Percentiles rank a stretch among this genome's conserved stretches.
Conservation (phyloP, 495 filamentous ascomycete species). For the Penicillium paxilli region DNA sequence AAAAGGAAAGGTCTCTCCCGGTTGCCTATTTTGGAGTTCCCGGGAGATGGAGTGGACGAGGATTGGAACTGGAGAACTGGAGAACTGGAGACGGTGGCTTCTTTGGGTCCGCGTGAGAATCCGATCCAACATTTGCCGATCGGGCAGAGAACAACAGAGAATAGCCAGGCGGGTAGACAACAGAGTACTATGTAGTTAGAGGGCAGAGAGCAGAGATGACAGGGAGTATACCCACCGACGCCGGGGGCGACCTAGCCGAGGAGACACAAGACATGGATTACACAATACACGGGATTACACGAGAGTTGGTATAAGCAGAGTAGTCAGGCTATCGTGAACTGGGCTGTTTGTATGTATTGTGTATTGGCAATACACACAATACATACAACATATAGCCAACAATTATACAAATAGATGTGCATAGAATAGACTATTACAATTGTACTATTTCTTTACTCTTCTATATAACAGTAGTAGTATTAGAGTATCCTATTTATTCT, state of each 20-base stretch:
- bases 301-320: neutral
- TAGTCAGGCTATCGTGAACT: neutral
- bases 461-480: too few species aligned
- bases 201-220: too few species aligned
- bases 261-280: neutral
- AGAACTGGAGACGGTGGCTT: neutral
- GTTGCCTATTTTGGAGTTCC: slow-evolving; percentile 28
- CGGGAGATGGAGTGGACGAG: slow-evolving; percentile 6
- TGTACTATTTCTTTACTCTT: neutral
- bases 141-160: slow-evolving; percentile 11
- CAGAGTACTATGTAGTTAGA: too few species aligned
- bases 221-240: slow-evolving; percentile 1
- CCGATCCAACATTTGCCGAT: slow-evolving; percentile 22
- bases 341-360: too few species aligned
- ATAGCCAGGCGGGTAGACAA: too few species aligned
- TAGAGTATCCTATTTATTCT: neutral
- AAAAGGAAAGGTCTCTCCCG: slow-evolving; percentile 7
- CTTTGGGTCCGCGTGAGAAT: slow-evolving; percentile 4
- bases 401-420: too few species aligned
- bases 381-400: too few species aligned
- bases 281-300: too few species aligned
- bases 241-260: neutral
- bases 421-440: neutral
- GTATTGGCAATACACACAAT: too few species aligned
- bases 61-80: neutral